Evolutionary conservation across 495 filamentous ascomycete genomes (phyloP), one percentile per base, ranked within the genome.

Genomic region (Penicillium atrosanguineum): DNA sequence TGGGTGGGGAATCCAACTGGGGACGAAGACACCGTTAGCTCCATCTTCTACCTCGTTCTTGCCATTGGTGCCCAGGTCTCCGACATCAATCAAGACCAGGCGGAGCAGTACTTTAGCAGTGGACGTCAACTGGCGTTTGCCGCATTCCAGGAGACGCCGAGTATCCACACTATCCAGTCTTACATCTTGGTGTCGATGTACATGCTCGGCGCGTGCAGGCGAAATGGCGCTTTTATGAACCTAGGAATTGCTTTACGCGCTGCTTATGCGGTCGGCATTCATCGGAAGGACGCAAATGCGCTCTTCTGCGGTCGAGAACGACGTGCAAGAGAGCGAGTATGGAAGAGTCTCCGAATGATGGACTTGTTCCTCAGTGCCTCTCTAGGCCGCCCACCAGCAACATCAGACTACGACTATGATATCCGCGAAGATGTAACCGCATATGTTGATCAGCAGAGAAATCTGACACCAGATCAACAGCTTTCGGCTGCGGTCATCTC

Each of bases 351-450:
- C 12, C 74, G 83, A 1, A 78, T 86, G 48, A 69, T 84, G 53
- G 83, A 86, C 51, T 54, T 86, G 6, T 86, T 82, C 48, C 73
- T 85, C 29, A 82, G 78, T 57, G 79, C 79, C 37, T 84, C 81
- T 1, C 69, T 85, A 60, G 83, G 83, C 0, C 74, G 83, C 0
- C 83, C 83, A 1, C 83, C 82, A 0, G 80, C 81, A 2, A 82
- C 82, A 1, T 80, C 79, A 0, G 83, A 84, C 42, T 73, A 78
- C 23, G 81, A 84, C 44, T 79, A 77, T 59, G 83, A 82, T 8
- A 75, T 80, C 7, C 70, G 64, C 12, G 70, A 72, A 21, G 70
- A 69, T 11, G 25, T 46, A 9, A 39, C 56, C 15, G 19, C 48
- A 23, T 52, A 55, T 8, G 56, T n/a, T 31, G 64, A 67, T 8